A percentile compares a stretch with the other conserved stretches of the same genome.
These are phyloP conservation scores for Clonostachys solani DNA, from an alignment of 2,329 filamentous ascomycete genomes.

Conservation along the genomic window DNA sequence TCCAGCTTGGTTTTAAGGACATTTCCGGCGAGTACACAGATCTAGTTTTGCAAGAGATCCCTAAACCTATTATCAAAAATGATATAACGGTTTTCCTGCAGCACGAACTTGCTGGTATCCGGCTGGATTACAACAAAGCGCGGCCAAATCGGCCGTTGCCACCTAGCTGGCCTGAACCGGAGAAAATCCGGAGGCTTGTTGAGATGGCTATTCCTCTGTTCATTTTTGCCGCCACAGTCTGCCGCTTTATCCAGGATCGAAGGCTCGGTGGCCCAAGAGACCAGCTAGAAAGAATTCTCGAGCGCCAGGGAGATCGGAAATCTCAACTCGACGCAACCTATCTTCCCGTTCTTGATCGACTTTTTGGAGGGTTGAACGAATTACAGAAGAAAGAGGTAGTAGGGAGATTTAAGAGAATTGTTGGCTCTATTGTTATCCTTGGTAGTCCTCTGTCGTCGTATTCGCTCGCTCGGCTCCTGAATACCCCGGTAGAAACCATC, in stretches of 20 bases:
- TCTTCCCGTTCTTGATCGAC: constrained; percentile 2
- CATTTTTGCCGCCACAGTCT: constrained; percentile 21
- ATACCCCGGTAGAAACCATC: not conserved
- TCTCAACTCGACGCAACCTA: constrained; percentile 4
- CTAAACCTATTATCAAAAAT: constrained; percentile 15
- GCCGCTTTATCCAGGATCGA: constrained; percentile 4
- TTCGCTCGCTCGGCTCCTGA: not conserved
- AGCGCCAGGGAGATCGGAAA: not conserved
- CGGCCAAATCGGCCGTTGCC: constrained; percentile 1
- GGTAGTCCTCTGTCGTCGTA: not conserved
- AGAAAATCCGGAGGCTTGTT: constrained; percentile 7
- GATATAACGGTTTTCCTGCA: constrained; percentile 26
- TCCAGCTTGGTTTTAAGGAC: constrained; percentile 23
- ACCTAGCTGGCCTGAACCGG: constrained; percentile 3
- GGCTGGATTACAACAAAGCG: constrained; percentile 10
- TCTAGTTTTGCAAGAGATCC: constrained; percentile 25
- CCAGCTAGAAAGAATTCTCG: not conserved
- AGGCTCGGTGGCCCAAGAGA: constrained; percentile 7
- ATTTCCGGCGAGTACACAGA: constrained; percentile 20
- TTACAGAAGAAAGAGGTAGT: not conserved
- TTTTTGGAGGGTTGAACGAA: not conserved
- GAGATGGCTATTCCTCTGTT: constrained; percentile 20
- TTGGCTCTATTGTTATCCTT: constrained; percentile 1
- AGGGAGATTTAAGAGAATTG: not conserved
- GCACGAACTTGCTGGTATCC: constrained; percentile 18